A percentile compares a stretch with the other conserved stretches of the same genome.
These are phyloP conservation scores for Dipodascopsis tothii DNA, from an alignment of 805 yeast genomes.

Conservation along the genomic window DNA sequence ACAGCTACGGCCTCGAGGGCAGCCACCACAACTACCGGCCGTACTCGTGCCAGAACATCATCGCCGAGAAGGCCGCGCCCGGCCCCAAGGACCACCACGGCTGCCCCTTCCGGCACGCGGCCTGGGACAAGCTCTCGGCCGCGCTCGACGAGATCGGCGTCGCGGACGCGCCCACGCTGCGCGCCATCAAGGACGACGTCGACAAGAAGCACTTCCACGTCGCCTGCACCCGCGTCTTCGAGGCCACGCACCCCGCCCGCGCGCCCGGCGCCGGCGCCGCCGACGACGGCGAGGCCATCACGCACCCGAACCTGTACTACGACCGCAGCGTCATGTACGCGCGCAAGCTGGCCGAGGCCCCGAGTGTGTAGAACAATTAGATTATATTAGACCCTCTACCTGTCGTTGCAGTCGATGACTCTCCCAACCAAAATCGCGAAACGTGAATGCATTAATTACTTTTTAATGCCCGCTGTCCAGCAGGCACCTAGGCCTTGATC, in stretches of 20 bases:
- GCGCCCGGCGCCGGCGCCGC: slow-evolving; percentile 34
- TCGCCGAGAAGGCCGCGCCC: slow-evolving; percentile 59
- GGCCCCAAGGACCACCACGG: slow-evolving; percentile 70
- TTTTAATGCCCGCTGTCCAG: neutral
- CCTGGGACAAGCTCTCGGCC: slow-evolving; percentile 51
- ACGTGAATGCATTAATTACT: neutral
- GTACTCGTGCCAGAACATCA: slow-evolving; percentile 71
- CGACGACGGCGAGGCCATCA: slow-evolving; percentile 50
- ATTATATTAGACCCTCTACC: too few relatives aligned
- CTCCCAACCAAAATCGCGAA: too few relatives aligned
- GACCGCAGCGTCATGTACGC: slow-evolving; percentile 40
- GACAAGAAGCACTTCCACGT: slow-evolving; percentile 64
- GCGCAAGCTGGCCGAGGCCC: neutral
- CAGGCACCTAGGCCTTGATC: neutral
- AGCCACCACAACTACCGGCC: slow-evolving; percentile 78
- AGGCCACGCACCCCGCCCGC: slow-evolving; percentile 46
- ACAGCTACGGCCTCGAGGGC: slow-evolving; percentile 88
- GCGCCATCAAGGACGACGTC: slow-evolving; percentile 59
- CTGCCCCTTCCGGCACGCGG: slow-evolving; percentile 80
- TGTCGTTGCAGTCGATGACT: too few relatives aligned
- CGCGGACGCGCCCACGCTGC: slow-evolving; percentile 46
- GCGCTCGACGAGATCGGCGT: slow-evolving; percentile 61
- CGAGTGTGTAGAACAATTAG: too few relatives aligned
- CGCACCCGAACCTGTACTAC: slow-evolving; percentile 83
- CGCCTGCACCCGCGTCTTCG: slow-evolving; percentile 88